These are phyloP conservation scores for Podospora didyma DNA, from an alignment of 495 filamentous ascomycete species.

Conservation along the genomic window DNA sequence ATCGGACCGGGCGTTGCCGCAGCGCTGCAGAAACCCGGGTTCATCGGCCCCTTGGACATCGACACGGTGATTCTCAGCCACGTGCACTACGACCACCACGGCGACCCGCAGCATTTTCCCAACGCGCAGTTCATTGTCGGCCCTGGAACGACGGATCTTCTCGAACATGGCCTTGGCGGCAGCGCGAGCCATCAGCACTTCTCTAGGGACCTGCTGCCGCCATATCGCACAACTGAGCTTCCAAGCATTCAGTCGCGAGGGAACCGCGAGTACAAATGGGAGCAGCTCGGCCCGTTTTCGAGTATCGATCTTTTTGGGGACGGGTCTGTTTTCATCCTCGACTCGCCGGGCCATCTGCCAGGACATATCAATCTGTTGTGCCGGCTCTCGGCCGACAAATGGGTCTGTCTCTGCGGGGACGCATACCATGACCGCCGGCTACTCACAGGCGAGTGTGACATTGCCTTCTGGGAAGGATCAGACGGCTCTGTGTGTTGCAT, in stretches of 20 bases:
- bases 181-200: slow-evolving; percentile 3
- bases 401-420: slow-evolving; percentile 36
- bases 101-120: slow-evolving; percentile 33
- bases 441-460: slow-evolving; percentile 29
- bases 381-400: slow-evolving; percentile 8
- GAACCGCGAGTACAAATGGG: slow-evolving; percentile 19
- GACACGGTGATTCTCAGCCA: slow-evolving; percentile 38
- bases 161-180: slow-evolving; percentile 3
- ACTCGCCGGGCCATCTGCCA: slow-evolving; percentile 35
- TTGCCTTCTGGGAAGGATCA: slow-evolving; percentile 29
- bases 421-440: slow-evolving; percentile 14
- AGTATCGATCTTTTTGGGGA: slow-evolving; percentile 36
- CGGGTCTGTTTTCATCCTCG: slow-evolving; percentile 28
- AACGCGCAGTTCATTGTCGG: slow-evolving; percentile 37
- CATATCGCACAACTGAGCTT: not conserved
- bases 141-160: slow-evolving; percentile 29
- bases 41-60: slow-evolving; percentile 22
- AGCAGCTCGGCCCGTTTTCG: slow-evolving; percentile 18
- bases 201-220: not conserved
- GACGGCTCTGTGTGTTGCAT: slow-evolving; percentile 24
- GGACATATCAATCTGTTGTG: slow-evolving; percentile 38
- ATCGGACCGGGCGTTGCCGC: slow-evolving; percentile 26
- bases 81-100: slow-evolving; percentile 44
- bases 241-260: too few species aligned
- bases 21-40: slow-evolving; percentile 20